Percentiles rank a stretch among this genome's conserved stretches.
Conservation (phyloP, 2,329 filamentous ascomycete species). For the Diaporthe destruens region DNA sequence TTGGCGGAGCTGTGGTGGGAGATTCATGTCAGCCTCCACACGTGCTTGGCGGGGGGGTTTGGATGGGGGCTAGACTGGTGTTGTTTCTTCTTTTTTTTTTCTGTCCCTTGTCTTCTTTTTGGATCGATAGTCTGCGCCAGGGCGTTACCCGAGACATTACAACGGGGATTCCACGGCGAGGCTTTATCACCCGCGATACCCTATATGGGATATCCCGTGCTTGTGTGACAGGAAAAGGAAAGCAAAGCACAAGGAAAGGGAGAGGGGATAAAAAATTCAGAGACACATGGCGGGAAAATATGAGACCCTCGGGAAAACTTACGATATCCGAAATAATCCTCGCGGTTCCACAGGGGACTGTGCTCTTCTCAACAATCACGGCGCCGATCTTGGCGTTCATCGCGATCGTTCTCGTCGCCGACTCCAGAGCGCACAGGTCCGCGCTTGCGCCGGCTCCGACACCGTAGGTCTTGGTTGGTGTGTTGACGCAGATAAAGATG, state of each 20-base stretch:
- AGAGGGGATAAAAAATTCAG: neutral
- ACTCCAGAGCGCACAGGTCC: slow-evolving; percentile 68
- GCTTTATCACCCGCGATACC: neutral
- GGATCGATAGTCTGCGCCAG: slow-evolving; percentile 13
- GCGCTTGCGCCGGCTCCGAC: slow-evolving; percentile 68
- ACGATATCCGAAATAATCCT: slow-evolving; percentile 68
- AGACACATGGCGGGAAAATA: neutral
- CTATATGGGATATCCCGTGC: neutral
- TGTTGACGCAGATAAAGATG: slow-evolving; percentile 74
- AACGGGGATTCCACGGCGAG: slow-evolving; percentile 1
- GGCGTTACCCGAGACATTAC: slow-evolving; percentile 35
- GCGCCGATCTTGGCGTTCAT: slow-evolving; percentile 63
- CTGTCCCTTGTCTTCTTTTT: neutral
- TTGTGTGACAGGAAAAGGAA: neutral
- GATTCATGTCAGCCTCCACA: slow-evolving; percentile 21
- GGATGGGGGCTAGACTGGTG: neutral
- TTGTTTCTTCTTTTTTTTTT: neutral
- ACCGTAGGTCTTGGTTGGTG: slow-evolving; percentile 70
- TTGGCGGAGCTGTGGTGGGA: slow-evolving; percentile 45
- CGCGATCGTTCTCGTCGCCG: slow-evolving; percentile 66
- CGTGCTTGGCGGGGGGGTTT: neutral
- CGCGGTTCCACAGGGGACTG: slow-evolving; percentile 72
- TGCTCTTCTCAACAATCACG: slow-evolving; percentile 75
- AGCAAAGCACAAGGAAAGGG: neutral
- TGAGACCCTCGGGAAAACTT: slow-evolving; percentile 44